phyloP scores from a whole-genome alignment of 1,139 yeast species.

The Pichia inconspicua region DNA sequence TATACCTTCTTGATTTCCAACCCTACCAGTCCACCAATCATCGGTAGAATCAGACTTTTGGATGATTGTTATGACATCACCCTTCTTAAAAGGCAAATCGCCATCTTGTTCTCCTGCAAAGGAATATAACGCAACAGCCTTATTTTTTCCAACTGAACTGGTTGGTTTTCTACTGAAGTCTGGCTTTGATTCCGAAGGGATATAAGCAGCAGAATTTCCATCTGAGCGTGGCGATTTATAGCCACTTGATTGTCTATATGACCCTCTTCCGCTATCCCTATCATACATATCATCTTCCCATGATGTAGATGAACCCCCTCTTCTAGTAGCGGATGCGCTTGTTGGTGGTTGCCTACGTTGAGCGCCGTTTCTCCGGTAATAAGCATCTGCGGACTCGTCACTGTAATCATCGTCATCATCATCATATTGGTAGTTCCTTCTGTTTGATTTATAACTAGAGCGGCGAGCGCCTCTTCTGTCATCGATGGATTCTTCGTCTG shows the following conservation, averaged over 20 bases:
- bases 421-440: conserved; percentile 34
- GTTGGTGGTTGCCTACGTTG: not conserved
- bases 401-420: conserved; percentile 34
- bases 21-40: conserved; percentile 98
- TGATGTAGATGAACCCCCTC: conserved; percentile 26
- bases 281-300: conserved; percentile 90
- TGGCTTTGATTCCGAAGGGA: conserved; percentile 50
- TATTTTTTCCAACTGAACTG: conserved; percentile 38
- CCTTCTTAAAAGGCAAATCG: conserved; percentile 86
- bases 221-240: not conserved
- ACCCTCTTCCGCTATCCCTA: conserved; percentile 23
- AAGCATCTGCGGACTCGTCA: conserved; percentile 19
- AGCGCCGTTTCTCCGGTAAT: conserved; percentile 13
- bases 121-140: conserved; percentile 83
- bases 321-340: conserved; percentile 1
- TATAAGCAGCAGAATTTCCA: conserved; percentile 17
- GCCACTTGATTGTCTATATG: not conserved
- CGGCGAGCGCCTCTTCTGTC: conserved; percentile 14
- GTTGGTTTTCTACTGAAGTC: conserved; percentile 28
- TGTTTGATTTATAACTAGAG: conserved; percentile 20
- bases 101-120: conserved; percentile 90
- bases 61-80: conserved; percentile 84
- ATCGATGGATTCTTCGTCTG: conserved; percentile 32
- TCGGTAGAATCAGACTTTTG: conserved; percentile 81
- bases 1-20: conserved; percentile 77